Evolutionary conservation across 108 stramenopile genomes (phyloP), one percentile per base, ranked within the genome.

Genomic region (Skeletonema tropicum): DNA sequence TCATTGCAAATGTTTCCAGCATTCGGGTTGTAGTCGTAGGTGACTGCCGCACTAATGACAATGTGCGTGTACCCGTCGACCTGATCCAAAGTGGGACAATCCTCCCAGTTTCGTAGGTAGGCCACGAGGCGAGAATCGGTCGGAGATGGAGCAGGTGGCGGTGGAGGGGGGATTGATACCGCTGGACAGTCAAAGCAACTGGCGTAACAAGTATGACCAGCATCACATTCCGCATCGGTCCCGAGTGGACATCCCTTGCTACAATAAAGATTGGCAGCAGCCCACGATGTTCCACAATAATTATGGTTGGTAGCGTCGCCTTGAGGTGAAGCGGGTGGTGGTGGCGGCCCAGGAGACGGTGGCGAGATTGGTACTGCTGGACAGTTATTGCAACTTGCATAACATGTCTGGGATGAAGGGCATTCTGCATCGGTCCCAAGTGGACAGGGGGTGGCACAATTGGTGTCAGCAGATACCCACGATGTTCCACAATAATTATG

Each of bases 41-140:
- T 66, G 5, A 86, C 86, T 6, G 83, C 86, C 14, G 83, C 83
- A 11, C 79, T 75, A 49, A 86, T 77, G 3, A 86, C 68, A 5
- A 70, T 35, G 41, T 86, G 86, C 0, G 86, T 84, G 41, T 86
- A 86, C 17, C 77, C 68, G 15, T 63, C 71, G 15, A 77, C 0
- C 26, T 86, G 83, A 25, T 39, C 70, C 3, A 52, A 57, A 2
- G 75, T 84, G 1, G 86, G 86, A 68, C 88, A 89, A 11, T 80
- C 11, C 45, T 84, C 75, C 83, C 83, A 86, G 52, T 86, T 86
- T 7, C 83, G 82, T 11, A 86, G 23, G 46, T 81, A 86, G 0
- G 86, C 86, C 58, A 86, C 80, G 33, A 83, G 23, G 1, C 77
- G 72, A n/a, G 76, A 79, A 45, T 78, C 72, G n/a, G 36, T 1